Conservation (phyloP, 306 rosid species). For the Alnus rubra region DNA sequence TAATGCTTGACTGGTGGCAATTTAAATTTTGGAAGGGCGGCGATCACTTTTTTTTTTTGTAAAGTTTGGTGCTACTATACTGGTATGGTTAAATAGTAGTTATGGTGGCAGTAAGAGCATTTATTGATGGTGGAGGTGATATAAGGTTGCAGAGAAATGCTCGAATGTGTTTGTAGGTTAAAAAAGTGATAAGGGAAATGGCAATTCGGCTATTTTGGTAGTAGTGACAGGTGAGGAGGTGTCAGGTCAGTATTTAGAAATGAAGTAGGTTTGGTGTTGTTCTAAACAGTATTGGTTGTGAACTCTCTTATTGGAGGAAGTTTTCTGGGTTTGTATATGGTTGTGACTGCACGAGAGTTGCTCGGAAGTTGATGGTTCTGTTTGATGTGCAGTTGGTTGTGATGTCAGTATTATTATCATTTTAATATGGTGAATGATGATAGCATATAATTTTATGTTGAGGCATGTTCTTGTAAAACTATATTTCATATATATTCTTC, state of each 20-base stretch:
- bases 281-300: not conserved
- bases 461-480: not conserved
- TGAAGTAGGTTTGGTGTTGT: not conserved
- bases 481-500: not conserved
- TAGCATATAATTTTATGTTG: no score
- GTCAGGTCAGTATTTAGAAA: not conserved
- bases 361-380: no score
- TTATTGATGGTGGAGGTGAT: not conserved
- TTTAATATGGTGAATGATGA: not conserved
- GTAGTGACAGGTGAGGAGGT: conserved; percentile 5
- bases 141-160: not conserved
- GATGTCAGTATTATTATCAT: no score
- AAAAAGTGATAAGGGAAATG: not conserved
- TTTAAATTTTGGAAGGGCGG: not conserved
- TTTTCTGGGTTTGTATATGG: no score
- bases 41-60: not conserved
- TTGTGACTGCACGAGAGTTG: no score
- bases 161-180: not conserved
- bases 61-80: not conserved
- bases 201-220: not conserved
- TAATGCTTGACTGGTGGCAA: not conserved
- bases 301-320: no score
- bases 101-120: not conserved
- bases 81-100: not conserved
- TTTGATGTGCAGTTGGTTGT: no score